Conservation (phyloP, 1,284 basidiomycete species). For the Ceratorhiza oryzae-sativae region DNA sequence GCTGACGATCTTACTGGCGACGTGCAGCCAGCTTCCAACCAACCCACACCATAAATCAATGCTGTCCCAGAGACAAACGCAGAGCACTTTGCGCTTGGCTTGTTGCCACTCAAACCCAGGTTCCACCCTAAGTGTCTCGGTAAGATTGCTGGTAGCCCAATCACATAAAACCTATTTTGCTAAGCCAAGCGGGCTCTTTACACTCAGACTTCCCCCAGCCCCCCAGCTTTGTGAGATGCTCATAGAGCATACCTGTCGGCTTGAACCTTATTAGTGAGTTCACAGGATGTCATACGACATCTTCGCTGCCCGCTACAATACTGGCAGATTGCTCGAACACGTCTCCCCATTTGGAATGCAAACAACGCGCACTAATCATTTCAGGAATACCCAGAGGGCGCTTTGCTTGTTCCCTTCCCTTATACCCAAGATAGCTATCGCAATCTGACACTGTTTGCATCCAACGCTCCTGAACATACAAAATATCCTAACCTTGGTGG, state of each 20-base stretch:
- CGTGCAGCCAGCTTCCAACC: no score
- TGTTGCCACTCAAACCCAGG: conserved; percentile 9
- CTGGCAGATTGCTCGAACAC: neutral
- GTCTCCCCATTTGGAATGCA: neutral
- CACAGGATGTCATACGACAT: neutral
- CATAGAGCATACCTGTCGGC: no score
- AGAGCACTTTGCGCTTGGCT: conserved; percentile 5
- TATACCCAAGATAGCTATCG: neutral
- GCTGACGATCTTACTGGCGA: no score
- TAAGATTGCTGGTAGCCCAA: no score
- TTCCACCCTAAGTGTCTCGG: neutral
- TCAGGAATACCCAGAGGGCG: neutral
- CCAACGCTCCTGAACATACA: neutral
- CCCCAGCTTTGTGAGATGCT: no score
- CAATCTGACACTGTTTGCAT: neutral
- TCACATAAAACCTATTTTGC: no score
- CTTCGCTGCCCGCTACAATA: neutral
- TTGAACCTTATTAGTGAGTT: no score
- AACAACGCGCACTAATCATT: neutral
- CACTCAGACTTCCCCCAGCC: neutral
- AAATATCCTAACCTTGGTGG: conserved; percentile 1
- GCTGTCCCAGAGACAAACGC: neutral
- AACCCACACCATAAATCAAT: neutral
- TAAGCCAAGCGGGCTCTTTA: neutral
- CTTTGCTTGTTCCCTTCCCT: neutral